A percentile compares a stretch with the other conserved stretches of the same genome.
These are phyloP conservation scores for Closterium sp. DNA, from an alignment of 139 green algal species.

Conservation along the genomic window DNA sequence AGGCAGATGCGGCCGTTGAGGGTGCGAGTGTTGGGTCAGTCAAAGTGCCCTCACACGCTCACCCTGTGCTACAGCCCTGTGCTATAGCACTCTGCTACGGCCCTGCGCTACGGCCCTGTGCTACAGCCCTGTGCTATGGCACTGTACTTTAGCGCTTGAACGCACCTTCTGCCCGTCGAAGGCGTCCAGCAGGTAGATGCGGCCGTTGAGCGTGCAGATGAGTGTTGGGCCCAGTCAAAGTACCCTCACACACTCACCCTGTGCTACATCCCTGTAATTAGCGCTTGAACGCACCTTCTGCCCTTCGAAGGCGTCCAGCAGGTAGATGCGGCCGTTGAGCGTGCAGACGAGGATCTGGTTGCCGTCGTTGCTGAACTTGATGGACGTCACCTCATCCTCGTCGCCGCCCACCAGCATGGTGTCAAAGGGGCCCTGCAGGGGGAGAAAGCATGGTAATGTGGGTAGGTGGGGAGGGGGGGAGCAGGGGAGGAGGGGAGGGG, in stretches of 20 bases:
- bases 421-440: constrained; percentile 73
- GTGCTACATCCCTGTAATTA: background rate
- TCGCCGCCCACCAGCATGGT: constrained; percentile 65
- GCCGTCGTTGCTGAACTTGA: constrained; percentile 80
- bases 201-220: constrained; percentile 40
- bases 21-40: no score
- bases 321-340: constrained; percentile 59
- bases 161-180: constrained; percentile 63
- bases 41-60: no score
- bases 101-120: no score
- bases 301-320: constrained; percentile 79
- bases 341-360: constrained; percentile 66
- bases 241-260: no score
- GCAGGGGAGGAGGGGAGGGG: background rate
- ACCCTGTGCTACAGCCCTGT: no score
- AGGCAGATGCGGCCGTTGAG: no score
- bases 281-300: constrained; percentile 15
- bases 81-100: no score
- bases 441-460: background rate
- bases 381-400: constrained; percentile 39
- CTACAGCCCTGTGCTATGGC: background rate
- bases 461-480: background rate
- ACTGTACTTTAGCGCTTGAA: no score
- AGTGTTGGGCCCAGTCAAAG: no score
- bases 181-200: constrained; percentile 78